Conservation (phyloP, 1,284 basidiomycete species). For the Retiboletus flavoniger region DNA sequence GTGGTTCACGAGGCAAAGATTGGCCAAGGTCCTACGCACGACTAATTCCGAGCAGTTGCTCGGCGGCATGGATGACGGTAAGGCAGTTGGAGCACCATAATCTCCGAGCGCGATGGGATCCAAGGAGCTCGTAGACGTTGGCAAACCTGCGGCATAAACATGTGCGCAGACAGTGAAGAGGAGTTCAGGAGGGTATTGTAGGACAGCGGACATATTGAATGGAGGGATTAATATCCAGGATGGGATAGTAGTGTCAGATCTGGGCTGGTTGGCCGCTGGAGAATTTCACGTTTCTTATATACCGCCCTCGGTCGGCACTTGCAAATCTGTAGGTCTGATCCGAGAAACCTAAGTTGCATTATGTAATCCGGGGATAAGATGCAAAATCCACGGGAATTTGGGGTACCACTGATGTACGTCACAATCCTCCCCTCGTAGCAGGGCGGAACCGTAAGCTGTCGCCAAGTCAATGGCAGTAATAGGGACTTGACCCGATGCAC, state of each 20-base stretch:
- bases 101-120: conserved; percentile 59
- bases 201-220: conserved; percentile 27
- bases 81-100: conserved; percentile 51
- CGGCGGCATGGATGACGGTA: conserved; percentile 70
- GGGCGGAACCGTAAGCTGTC: conserved; percentile 15
- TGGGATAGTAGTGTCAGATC: not conserved
- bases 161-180: conserved; percentile 66
- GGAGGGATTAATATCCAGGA: not conserved
- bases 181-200: conserved; percentile 62
- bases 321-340: not conserved
- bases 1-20: conserved; percentile 68
- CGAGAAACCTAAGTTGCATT: conserved; percentile 6
- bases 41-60: conserved; percentile 64
- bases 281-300: conserved; percentile 23
- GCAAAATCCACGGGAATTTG: conserved; percentile 5
- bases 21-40: conserved; percentile 60
- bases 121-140: conserved; percentile 55
- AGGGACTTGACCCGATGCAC: too few species aligned
- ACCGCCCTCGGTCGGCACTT: conserved; percentile 26
- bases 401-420: conserved; percentile 12
- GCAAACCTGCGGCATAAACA: conserved; percentile 60
- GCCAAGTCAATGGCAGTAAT: not conserved
- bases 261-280: not conserved
- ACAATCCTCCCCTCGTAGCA: conserved; percentile 5
- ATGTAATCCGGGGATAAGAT: conserved; percentile 30